These are phyloP conservation scores for Hippophae rhamnoides DNA, from an alignment of 306 rosid genomes.

Conservation along the genomic window DNA sequence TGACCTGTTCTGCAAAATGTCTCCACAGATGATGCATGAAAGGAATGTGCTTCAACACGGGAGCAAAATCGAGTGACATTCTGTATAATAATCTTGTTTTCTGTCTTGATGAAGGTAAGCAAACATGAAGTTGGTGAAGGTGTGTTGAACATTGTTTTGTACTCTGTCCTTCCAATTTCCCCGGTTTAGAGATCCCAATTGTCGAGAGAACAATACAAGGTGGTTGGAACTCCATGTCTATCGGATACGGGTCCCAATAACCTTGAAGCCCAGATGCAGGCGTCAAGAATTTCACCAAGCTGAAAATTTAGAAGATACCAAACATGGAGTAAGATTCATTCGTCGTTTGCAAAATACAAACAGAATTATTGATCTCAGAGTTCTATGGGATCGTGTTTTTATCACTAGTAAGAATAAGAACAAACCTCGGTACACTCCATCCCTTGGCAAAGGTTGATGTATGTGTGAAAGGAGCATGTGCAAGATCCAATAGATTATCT, in stretches of 20 bases:
- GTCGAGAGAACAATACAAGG: constrained; percentile 95
- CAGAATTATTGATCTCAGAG: too few species aligned
- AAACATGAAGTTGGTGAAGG: constrained; percentile 89
- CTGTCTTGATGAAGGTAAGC: constrained; percentile 72
- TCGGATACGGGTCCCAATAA: constrained; percentile 96
- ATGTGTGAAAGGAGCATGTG: constrained; percentile 98
- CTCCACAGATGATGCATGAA: constrained; percentile 72
- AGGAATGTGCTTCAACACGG: constrained; percentile 70
- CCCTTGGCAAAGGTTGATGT: constrained; percentile 98
- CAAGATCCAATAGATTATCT: constrained; percentile 97
- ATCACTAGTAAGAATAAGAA: constrained; percentile 4
- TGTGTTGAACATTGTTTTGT: constrained; percentile 66
- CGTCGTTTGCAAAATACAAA: too few species aligned
- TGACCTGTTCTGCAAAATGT: constrained; percentile 86
- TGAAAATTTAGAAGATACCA: constrained; percentile 35
- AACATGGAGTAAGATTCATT: not conserved
- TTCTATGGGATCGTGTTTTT: not conserved
- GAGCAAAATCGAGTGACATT: constrained; percentile 92
- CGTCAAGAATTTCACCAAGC: constrained; percentile 85
- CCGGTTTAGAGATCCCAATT: constrained; percentile 92
- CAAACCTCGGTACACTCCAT: constrained; percentile 94
- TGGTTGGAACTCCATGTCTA: constrained; percentile 92
- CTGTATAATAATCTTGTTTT: constrained; percentile 80
- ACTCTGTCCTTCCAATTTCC: constrained; percentile 74
- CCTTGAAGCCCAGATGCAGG: constrained; percentile 87